phyloP scores from a whole-genome alignment of 2,329 filamentous ascomycete genomes.

The Rhinocladiella mackenziei region DNA sequence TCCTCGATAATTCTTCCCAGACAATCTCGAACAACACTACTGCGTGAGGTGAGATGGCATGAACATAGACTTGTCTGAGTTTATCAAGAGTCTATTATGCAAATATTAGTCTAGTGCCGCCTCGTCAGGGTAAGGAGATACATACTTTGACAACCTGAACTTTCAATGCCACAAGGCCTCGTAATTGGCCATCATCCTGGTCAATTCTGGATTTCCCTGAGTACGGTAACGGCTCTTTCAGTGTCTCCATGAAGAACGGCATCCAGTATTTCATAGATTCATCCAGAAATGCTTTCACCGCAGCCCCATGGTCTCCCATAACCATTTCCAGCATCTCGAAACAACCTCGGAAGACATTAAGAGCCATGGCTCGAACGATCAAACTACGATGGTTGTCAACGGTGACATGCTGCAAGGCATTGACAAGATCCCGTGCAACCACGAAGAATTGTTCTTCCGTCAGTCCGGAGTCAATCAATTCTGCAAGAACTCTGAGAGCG shows the following conservation, averaged over 20 bases:
- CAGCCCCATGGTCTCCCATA: constrained; percentile 82
- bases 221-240: constrained; percentile 68
- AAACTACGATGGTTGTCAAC: constrained; percentile 70
- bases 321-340: constrained; percentile 97
- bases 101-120: constrained; percentile 20
- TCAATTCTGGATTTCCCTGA: constrained; percentile 39
- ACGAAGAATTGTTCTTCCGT: constrained; percentile 93
- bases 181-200: constrained; percentile 60
- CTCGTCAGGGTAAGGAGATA: background rate
- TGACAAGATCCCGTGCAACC: constrained; percentile 80
- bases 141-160: constrained; percentile 78
- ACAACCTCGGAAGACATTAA: constrained; percentile 84
- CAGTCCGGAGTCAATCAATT: constrained; percentile 88
- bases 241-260: constrained; percentile 76
- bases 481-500: constrained; percentile 78
- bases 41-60: constrained; percentile 76
- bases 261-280: constrained; percentile 80
- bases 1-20: constrained; percentile 77
- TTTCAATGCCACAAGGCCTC: constrained; percentile 80
- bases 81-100: constrained; percentile 70
- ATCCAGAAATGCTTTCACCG: constrained; percentile 84
- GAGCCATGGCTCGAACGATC: constrained; percentile 74
- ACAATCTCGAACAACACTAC: constrained; percentile 77
- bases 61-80: constrained; percentile 77
- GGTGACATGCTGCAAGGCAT: constrained; percentile 76